phyloP scores from a whole-genome alignment of 306 rosid species.

The Quercus cerris region DNA sequence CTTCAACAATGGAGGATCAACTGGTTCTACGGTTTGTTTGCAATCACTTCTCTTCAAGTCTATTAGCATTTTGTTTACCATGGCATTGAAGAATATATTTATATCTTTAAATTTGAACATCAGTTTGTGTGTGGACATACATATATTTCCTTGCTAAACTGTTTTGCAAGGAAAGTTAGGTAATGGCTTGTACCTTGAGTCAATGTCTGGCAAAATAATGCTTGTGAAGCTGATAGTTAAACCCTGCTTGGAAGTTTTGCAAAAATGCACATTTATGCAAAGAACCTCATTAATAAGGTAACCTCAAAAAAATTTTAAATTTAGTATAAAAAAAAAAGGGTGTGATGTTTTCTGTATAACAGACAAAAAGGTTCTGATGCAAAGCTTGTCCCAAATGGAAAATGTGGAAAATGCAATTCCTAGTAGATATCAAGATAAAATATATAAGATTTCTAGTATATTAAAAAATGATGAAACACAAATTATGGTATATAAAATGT shows the following conservation, averaged over 20 bases:
- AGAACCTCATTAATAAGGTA: background rate
- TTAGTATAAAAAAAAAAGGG: no score
- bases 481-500: no score
- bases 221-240: background rate
- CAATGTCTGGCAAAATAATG: background rate
- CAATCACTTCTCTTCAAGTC: background rate
- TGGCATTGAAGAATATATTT: slow-evolving; percentile 1
- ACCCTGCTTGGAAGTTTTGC: background rate
- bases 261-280: background rate
- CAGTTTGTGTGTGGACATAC: background rate
- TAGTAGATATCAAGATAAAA: no score
- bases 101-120: background rate
- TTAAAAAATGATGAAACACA: no score
- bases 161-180: background rate
- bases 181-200: background rate
- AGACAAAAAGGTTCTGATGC: no score
- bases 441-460: no score
- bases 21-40: slow-evolving; percentile 63
- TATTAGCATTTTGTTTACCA: background rate
- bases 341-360: no score
- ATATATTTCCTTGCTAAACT: background rate
- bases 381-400: no score
- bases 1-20: slow-evolving; percentile 67
- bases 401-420: no score
- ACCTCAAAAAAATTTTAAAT: background rate